Percentiles rank a stretch among this genome's conserved stretches.
Evolutionary conservation across 2,329 filamentous ascomycete species (phyloP).

Genomic region (Dothideomycetes sp.): DNA sequence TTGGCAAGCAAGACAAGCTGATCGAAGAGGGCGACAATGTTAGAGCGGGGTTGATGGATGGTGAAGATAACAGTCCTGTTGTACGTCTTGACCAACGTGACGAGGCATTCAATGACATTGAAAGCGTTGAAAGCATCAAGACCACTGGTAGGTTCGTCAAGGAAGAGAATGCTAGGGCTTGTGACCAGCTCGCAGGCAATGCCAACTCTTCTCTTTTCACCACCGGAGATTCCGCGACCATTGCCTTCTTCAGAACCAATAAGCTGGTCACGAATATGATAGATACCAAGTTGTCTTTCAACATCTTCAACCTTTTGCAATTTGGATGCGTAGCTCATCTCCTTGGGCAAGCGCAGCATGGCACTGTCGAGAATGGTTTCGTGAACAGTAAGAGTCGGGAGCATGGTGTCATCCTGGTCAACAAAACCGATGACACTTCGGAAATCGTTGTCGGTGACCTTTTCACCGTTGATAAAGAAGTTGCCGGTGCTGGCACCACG

Average conservation of each 20-base stretch:
- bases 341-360: constrained; percentile 76
- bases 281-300: constrained; percentile 89
- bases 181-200: constrained; percentile 98
- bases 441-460: constrained; percentile 74
- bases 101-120: constrained; percentile 93
- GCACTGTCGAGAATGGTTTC: constrained; percentile 96
- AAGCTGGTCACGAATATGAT: constrained; percentile 85
- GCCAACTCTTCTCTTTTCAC: constrained; percentile 89
- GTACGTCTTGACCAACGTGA: constrained; percentile 90
- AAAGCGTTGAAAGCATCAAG: constrained; percentile 96
- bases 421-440: constrained; percentile 92
- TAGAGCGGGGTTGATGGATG: constrained; percentile 94
- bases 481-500: constrained; percentile 68
- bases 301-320: constrained; percentile 87
- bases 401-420: constrained; percentile 95
- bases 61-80: constrained; percentile 97
- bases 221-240: constrained; percentile 90
- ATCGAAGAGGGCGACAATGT: constrained; percentile 96
- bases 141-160: constrained; percentile 94
- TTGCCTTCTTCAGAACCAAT: constrained; percentile 94
- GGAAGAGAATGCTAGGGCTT: constrained; percentile 90
- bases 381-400: constrained; percentile 91
- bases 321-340: constrained; percentile 83
- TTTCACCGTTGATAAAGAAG: constrained; percentile 90
- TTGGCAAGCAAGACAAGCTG: constrained; percentile 83